Percentiles rank a stretch among this genome's conserved stretches.
These are phyloP conservation scores for Prorocentrum cordatum DNA, from an alignment of 169 alveolate species.

Conservation along the genomic window DNA sequence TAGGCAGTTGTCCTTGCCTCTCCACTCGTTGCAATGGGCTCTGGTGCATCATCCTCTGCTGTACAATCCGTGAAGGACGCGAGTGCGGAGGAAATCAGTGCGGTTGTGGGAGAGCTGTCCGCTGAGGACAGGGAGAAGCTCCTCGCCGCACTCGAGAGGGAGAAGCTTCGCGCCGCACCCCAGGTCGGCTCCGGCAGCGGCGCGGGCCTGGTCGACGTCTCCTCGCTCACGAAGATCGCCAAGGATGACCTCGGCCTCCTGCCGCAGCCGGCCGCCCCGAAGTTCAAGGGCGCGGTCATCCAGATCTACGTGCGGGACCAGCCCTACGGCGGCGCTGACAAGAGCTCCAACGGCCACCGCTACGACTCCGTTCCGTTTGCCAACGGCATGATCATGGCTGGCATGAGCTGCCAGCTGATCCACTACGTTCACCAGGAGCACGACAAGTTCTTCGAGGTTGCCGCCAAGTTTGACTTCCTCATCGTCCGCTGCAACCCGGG, in stretches of 20 bases:
- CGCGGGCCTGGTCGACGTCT: too few species aligned
- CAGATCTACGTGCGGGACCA: constrained; percentile 30
- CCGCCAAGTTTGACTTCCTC: neutral
- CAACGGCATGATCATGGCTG: neutral
- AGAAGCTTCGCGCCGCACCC: too few species aligned
- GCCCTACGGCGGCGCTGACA: constrained; percentile 8
- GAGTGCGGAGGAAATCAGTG: too few species aligned
- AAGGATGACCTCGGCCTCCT: constrained; percentile 32
- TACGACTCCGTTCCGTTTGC: neutral
- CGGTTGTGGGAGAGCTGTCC: too few species aligned
- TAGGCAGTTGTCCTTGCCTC: too few species aligned
- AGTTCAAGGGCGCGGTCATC: constrained; percentile 22
- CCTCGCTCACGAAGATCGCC: constrained; percentile 6
- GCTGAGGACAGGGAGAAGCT: too few species aligned
- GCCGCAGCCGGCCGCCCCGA: constrained; percentile 29
- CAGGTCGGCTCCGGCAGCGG: too few species aligned
- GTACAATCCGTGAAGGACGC: too few species aligned
- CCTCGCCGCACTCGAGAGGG: too few species aligned
- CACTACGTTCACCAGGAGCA: constrained; percentile 1
- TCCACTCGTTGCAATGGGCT: too few species aligned
- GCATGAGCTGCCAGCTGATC: neutral
- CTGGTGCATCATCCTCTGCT: too few species aligned
- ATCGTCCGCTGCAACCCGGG: neutral
- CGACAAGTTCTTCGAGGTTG: neutral
- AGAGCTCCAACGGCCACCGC: neutral